Evolutionary conservation across 179 eudicot species (phyloP).

Genomic region (Actinidia arguta): DNA sequence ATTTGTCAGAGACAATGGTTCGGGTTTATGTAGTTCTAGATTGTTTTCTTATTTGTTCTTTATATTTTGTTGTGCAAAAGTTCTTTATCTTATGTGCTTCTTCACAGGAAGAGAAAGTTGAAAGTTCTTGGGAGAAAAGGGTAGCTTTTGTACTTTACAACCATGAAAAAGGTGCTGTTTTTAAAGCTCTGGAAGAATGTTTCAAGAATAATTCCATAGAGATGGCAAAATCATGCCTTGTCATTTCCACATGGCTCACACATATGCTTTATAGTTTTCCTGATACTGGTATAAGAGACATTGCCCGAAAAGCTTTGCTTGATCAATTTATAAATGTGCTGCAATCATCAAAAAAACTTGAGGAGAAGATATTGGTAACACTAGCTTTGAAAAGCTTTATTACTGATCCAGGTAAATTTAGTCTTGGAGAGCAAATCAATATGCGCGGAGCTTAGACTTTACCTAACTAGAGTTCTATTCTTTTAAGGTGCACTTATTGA

Average conservation of each 20-base stretch:
- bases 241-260: constrained; percentile 53
- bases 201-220: constrained; percentile 51
- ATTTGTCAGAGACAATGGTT: constrained; percentile 34
- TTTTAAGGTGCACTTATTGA: constrained; percentile 50
- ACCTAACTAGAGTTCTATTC: constrained; percentile 8
- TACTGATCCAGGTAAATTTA: constrained; percentile 43
- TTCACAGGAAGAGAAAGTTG: constrained; percentile 51
- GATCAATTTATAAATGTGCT: constrained; percentile 52
- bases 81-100: background rate
- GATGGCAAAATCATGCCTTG: constrained; percentile 50
- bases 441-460: background rate
- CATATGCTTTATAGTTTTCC: constrained; percentile 52
- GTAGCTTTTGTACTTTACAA: constrained; percentile 57
- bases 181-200: constrained; percentile 55
- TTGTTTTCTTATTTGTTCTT: background rate
- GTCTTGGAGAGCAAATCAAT: background rate
- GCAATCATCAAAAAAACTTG: constrained; percentile 56
- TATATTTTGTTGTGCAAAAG: background rate
- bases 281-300: constrained; percentile 54
- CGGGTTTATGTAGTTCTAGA: background rate
- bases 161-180: constrained; percentile 56
- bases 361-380: constrained; percentile 57
- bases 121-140: constrained; percentile 54
- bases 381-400: constrained; percentile 55
- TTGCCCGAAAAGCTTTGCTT: constrained; percentile 50